Evolutionary conservation across 108 stramenopile species (phyloP), one percentile per base, ranked within the genome.

Genomic region (Bacterosira constricta): DNA sequence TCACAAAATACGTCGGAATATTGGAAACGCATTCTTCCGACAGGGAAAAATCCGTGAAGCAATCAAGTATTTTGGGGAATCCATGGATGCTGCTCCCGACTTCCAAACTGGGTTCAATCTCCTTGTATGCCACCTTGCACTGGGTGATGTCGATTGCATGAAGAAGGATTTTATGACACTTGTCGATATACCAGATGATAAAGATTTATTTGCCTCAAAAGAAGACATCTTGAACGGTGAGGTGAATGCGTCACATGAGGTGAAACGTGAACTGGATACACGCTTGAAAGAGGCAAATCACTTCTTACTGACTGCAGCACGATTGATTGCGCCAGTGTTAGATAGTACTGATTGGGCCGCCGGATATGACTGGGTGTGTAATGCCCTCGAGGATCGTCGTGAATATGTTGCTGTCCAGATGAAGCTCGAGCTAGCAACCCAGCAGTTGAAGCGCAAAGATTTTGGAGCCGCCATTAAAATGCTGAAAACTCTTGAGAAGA

Each of bases 51-150:
- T 85, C 52, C 90, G 84, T 44, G 91, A 94, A 55, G 93, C 95
- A 53, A 82, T 95, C 37, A 84, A 90, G 63, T 71, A 66, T 70
- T 92, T 87, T 65, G 91, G 94, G 63, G 72, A 88, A 34, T 80
- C 87, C 18, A 90, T 96, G 87, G 69, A 76, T 32, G 63, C 75
- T 17, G 32, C 56, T 32, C 79, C 87, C 8, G 88, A 96, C 58
- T 83, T 87, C 70, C 89, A 90, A 74, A 83, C 90, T 26, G 92
- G 90, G 20, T 95, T 94, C 72, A 93, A 95, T 53, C 82, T 95
- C 52, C 52, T 96, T 2, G 42, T 96, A 23, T 96, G 96, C 66
- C 87, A 92, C 62, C 91, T 84, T 27, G 93, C 94, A 8, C 67
- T 91, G 30, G 94, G 94, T 30, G 91, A 96, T 59, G 49, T 74